Conservation (phyloP, 148 eudicot genomes). For the Rhododendron molle region DNA sequence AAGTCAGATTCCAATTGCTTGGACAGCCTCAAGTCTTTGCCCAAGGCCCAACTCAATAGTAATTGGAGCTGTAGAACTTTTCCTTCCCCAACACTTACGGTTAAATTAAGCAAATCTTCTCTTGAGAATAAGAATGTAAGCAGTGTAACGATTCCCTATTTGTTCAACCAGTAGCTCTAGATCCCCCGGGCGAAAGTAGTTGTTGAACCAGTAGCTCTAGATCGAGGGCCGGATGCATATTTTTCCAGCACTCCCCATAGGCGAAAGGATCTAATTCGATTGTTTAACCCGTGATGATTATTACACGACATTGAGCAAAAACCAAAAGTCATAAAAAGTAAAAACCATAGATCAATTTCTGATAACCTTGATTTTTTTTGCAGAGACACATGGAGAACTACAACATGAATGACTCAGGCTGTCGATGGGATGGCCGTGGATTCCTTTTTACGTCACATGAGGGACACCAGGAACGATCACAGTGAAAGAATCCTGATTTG, state of each 20-base stretch:
- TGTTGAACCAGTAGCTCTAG: no score
- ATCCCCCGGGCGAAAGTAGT: no score
- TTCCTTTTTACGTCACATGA: neutral
- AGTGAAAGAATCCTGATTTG: neutral
- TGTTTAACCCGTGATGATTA: neutral
- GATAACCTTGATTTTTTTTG: neutral
- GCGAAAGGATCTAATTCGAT: neutral
- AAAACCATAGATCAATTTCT: neutral
- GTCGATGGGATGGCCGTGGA: neutral
- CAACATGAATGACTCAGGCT: neutral
- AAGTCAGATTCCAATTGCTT: no score
- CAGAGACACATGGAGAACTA: neutral
- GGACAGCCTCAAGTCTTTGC: no score
- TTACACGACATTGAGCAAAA: neutral
- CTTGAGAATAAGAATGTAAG: no score
- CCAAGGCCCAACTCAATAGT: no score
- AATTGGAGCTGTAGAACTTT: no score
- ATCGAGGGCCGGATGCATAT: no score
- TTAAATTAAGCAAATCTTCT: no score
- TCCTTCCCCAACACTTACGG: no score
- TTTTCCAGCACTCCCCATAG: no score
- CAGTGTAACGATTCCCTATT: neutral
- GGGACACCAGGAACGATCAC: neutral
- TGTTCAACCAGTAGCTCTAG: no score
- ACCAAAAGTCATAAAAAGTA: neutral